Evolutionary conservation across 1,284 basidiomycete species (phyloP), one percentile per base, ranked within the genome.

Genomic region (Malassezia nana): DNA sequence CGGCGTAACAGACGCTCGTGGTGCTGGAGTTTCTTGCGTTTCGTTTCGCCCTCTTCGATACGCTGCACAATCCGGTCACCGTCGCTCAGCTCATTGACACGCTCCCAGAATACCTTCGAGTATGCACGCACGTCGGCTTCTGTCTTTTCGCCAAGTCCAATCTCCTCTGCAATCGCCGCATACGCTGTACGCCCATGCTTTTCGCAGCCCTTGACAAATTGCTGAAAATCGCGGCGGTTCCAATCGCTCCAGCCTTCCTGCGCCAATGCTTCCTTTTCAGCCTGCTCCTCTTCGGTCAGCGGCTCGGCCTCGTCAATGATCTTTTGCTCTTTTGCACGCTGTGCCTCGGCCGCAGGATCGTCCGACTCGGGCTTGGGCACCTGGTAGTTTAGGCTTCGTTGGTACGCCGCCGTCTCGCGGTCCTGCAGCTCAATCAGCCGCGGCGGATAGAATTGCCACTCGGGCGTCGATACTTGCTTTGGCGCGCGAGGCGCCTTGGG

Each of bases 401-500:
- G 69, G 58, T 66, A 69, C 6, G 66, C 69, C 7, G 64, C 65
- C 30, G 66, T 69, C 51, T 96, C 94, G 53, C 84, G 82, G 66
- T 94, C 87, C 74, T 96, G 90, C 41, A 96, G 78, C 66, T 85
- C 84, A 9, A 83, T 80, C 8, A 98, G 77, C 43, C 85, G 80
- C 0, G 84, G 81, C 2, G 91, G 87, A 78, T 88, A 95, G 80
- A 99, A 98, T 72, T 98, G 92, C 80, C 91, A 95, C 74, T 96
- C 92, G 77, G 92, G 85, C 62, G 88, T 90, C 13, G 82, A 78
- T 55, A 91, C 82, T 75, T 94, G 89, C 75, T 92, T 92, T 9
- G 91, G 91, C 2, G 88, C 87, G 16, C 86, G 80, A 2, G 88
- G 86, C 30, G 89, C 76, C 74, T 89, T 91, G 0, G 87, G 84